Evolutionary conservation across 2,329 filamentous ascomycete species (phyloP), one percentile per base, ranked within the genome.

Genomic region (Botryosphaeria dothidea): DNA sequence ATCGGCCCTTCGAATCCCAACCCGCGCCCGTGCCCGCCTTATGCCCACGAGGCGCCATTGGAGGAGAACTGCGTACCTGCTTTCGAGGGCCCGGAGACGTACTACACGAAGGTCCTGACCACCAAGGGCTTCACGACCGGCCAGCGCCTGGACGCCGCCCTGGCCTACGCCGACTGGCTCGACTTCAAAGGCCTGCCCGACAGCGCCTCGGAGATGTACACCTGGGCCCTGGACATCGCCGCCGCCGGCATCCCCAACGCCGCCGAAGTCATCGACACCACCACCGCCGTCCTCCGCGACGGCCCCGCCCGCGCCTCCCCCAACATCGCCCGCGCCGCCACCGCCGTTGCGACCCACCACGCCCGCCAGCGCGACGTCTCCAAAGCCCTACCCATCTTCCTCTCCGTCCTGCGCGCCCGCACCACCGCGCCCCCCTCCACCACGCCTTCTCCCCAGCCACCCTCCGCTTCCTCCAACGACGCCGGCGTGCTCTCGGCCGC

Each of bases 151-250:
- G 89, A 94, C 65, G 93, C 93, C 3, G 90, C 92, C 3, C 80
- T 97, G 46, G 90, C 89, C 1, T 96, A 93, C 74, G 94, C 90
- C 1, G 90, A 92, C 63, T 97, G 91, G 86, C 83, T 96, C 43
- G 91, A 93, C 69, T 94, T 87, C 79, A 94, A 93, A 78, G 83
- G 86, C 1, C 75, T 88, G 27, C 78, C 83, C 1, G 86, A 87
- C 3, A 88, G 86, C 0, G 89, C 92, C 0, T 84, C 87, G 63
- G 86, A 90, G 67, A 88, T 93, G 80, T 93, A 92, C 75, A 83
- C 84, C 67, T 89, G 91, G 84, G 92, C 90, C 0, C 80, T 97
- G 45, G 87, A 92, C 68, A 88, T 96, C 66, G 91, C 92, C 1
- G 84, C 85, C 0, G 81, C 84, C 9, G 85, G 84, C 15, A 71